These are phyloP conservation scores for Aspergillus olivimuriae DNA, from an alignment of 495 filamentous ascomycete genomes.

Conservation along the genomic window DNA sequence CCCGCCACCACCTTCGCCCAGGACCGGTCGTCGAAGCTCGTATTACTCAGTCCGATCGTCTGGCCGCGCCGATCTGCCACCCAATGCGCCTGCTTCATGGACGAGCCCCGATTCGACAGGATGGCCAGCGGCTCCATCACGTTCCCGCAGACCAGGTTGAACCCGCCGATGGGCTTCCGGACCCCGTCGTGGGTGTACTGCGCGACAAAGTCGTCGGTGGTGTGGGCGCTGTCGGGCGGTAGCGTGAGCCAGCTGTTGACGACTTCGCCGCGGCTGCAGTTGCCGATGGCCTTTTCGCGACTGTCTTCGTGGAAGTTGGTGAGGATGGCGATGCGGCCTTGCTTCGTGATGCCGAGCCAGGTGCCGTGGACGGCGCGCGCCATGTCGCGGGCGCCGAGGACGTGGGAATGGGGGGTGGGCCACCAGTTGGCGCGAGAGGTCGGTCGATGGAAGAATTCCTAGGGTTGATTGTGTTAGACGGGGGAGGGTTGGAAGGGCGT, in stretches of 20 bases:
- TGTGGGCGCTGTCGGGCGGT: constrained; percentile 15
- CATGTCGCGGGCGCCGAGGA: constrained; percentile 54
- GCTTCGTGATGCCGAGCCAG: constrained; percentile 74
- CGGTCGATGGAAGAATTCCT: constrained; percentile 73
- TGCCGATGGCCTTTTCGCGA: constrained; percentile 43
- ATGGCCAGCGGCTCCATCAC: constrained; percentile 62
- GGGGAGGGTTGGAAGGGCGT: too few species aligned
- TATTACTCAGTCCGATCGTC: constrained; percentile 70
- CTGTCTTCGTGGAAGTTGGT: constrained; percentile 72
- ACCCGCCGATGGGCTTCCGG: constrained; percentile 69
- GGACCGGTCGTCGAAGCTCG: constrained; percentile 51
- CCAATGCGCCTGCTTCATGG: constrained; percentile 49
- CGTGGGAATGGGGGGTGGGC: constrained; percentile 40
- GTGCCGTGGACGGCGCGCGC: constrained; percentile 57
- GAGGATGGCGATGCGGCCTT: constrained; percentile 69
- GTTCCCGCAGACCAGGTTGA: constrained; percentile 70
- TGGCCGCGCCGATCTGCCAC: constrained; percentile 48
- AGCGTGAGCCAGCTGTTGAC: constrained; percentile 63
- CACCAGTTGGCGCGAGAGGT: constrained; percentile 77
- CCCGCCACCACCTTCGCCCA: constrained; percentile 65
- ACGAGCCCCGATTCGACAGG: constrained; percentile 62
- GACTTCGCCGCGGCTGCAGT: constrained; percentile 64
- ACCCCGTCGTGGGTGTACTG: constrained; percentile 43
- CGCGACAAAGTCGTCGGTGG: constrained; percentile 53
- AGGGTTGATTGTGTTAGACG: neutral